Evolutionary conservation across 257 asterid genomes (phyloP), one percentile per base, ranked within the genome.

Genomic region (Ocimum tenuiflorum): DNA sequence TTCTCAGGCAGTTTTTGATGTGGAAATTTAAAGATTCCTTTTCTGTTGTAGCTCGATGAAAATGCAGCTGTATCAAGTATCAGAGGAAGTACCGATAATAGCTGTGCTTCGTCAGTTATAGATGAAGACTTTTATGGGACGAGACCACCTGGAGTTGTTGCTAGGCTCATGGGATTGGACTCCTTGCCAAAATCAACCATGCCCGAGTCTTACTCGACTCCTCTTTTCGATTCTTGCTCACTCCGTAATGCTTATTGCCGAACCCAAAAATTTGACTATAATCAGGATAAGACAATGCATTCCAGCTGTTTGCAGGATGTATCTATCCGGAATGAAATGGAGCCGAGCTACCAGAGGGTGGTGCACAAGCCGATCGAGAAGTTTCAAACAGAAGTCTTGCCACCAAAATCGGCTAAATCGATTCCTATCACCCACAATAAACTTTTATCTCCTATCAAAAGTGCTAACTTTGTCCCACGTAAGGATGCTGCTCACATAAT

Each of bases 161-260:
- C 96, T n/a, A 81, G 95, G 68, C 96, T 94, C 23, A 94, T 94
- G 99, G 99, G 99, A 42, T 77, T 94, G 75, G 96, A 94, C 69
- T 77, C 85, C 52, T 63, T 88, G 82, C 96, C 97, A 18, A 82
- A 86, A 75, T 79, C 91, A 22, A 79, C 56, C 58, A 27, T 67
- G 17, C 35, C 70, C 0, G 96, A 86, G 65, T 75, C 86, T 14
- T 75, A 73, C 64, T 75, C 95, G 1, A 72, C 87, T 50, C 89
- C 97, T 33, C 79, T 77, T 54, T 80, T 64, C 7, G 77, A 82
- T 58, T 50, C 86, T 35, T 91, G 71, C 63, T 83, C 96, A n/a
- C 73, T 81, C 54, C 76, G 71, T 14, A 84, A 76, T 19, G 43
- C 79, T 68, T 65, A 72, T 73, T 77, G 48, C 67, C 83, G 61